These are phyloP conservation scores for Aquanectria penicillioides DNA, from an alignment of 2,329 filamentous ascomycete genomes.

Conservation along the genomic window DNA sequence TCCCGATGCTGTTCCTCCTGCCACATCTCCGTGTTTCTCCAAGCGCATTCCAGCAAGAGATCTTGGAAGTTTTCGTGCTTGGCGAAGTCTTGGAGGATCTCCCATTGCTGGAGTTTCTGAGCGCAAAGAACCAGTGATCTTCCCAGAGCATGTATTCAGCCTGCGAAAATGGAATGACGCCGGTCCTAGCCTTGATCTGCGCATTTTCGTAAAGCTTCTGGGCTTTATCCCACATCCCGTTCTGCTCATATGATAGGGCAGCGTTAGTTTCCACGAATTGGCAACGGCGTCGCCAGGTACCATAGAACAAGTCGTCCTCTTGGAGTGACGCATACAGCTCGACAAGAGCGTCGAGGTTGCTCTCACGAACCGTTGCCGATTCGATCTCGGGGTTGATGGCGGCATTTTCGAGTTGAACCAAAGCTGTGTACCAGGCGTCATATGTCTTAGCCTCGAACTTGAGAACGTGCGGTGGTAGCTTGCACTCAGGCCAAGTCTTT, in stretches of 20 bases:
- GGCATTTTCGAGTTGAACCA: constrained; percentile 88
- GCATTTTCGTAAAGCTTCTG: constrained; percentile 96
- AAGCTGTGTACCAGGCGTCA: constrained; percentile 96
- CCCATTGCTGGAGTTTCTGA: constrained; percentile 98
- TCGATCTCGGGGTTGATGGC: constrained; percentile 87
- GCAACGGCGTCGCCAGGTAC: constrained; percentile 93
- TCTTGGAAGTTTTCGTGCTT: constrained; percentile 99
- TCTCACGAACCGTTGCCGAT: constrained; percentile 86
- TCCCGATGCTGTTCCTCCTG: constrained; percentile 86
- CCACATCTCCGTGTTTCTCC: constrained; percentile 97
- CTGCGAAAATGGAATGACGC: constrained; percentile 94
- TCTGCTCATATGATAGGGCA: constrained; percentile 96
- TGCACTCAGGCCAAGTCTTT: constrained; percentile 85
- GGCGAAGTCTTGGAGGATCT: constrained; percentile 95
- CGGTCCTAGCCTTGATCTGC: constrained; percentile 95
- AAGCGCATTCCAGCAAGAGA: constrained; percentile 91
- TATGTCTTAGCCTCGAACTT: constrained; percentile 96
- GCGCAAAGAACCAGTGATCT: constrained; percentile 98
- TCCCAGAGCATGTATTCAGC: constrained; percentile 99
- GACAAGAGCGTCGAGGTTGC: constrained; percentile 94
- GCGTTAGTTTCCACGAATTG: constrained; percentile 98
- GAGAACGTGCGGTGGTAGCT: constrained; percentile 93
- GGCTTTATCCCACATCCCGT: constrained; percentile 99
- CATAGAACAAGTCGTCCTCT: constrained; percentile 97
- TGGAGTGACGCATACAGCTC: constrained; percentile 91